A percentile compares a stretch with the other conserved stretches of the same genome.
Evolutionary conservation across 495 filamentous ascomycete species (phyloP).

Genomic region (Hypomontagnella monticulosa): DNA sequence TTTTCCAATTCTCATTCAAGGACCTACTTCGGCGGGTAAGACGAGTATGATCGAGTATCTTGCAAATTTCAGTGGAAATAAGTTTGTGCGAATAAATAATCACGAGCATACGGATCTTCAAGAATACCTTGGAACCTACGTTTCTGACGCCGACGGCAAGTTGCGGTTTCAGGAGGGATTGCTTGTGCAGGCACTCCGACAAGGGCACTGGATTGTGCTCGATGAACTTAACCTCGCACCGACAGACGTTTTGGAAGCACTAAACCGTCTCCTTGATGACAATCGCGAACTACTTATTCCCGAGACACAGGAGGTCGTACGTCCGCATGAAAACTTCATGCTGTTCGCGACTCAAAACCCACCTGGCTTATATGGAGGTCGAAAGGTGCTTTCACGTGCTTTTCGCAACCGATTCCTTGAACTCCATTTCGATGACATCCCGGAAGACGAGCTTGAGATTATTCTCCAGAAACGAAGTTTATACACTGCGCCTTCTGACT

Average conservation of each 20-base stretch:
- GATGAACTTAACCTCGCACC: constrained; percentile 97
- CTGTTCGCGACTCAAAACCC: constrained; percentile 99
- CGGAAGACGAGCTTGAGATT: constrained; percentile 90
- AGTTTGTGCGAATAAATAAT: constrained; percentile 98
- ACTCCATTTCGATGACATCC: constrained; percentile 97
- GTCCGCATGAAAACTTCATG: constrained; percentile 94
- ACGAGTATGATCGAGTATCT: constrained; percentile 99
- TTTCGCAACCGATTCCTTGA: constrained; percentile 98
- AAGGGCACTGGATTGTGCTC: constrained; percentile 97
- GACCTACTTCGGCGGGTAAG: constrained; percentile 95
- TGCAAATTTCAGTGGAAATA: constrained; percentile 93
- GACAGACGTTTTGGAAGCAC: constrained; percentile 92
- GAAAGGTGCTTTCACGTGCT: constrained; percentile 90
- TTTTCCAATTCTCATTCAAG: constrained; percentile 96
- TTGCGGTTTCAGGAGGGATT: constrained; percentile 92
- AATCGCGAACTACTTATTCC: constrained; percentile 98
- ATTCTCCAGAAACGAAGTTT: constrained; percentile 89
- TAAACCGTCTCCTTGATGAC: constrained; percentile 95
- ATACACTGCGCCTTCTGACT: constrained; percentile 89
- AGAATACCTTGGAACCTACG: constrained; percentile 95
- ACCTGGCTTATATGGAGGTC: constrained; percentile 91
- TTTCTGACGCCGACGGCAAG: constrained; percentile 84
- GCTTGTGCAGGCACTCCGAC: constrained; percentile 88
- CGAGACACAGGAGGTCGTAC: constrained; percentile 93
- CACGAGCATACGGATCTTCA: constrained; percentile 99